A percentile compares a stretch with the other conserved stretches of the same genome.
Evolutionary conservation across 2,329 filamentous ascomycete genomes (phyloP).

Genomic region (Alternaria hordeiaustralica): DNA sequence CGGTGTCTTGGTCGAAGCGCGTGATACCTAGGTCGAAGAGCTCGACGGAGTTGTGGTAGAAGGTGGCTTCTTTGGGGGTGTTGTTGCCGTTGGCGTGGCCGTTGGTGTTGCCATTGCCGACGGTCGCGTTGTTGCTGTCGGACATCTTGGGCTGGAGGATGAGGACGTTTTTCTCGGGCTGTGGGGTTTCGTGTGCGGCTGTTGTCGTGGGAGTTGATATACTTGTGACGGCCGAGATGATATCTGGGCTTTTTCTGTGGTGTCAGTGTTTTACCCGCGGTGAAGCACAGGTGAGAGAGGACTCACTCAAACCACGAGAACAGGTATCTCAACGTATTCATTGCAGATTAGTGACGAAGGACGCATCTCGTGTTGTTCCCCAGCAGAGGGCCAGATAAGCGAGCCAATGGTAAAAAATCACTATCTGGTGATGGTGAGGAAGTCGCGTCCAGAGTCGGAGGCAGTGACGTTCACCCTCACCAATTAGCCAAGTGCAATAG

Average conservation of each 20-base stretch:
- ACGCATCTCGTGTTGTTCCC: background rate
- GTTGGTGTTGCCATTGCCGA: background rate
- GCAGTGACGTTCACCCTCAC: background rate
- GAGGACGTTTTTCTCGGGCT: background rate
- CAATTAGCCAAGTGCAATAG: background rate
- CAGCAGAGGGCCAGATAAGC: background rate
- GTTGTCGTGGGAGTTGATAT: background rate
- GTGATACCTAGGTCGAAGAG: constrained; percentile 37
- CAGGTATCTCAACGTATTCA: background rate
- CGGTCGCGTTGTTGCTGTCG: background rate
- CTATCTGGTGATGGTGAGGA: background rate
- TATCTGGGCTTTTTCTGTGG: background rate
- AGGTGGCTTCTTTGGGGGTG: background rate
- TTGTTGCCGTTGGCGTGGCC: background rate
- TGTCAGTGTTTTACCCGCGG: background rate
- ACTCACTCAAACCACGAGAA: background rate
- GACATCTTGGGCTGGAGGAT: background rate
- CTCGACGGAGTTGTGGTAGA: constrained; percentile 24
- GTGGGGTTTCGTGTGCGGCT: background rate
- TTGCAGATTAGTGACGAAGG: background rate
- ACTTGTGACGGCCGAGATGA: background rate
- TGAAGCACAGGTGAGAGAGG: background rate
- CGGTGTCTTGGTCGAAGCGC: constrained; percentile 41
- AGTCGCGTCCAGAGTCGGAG: background rate
- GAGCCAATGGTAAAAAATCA: background rate